Evolutionary conservation across 441 rosid genomes (phyloP).

Genomic region (Flueggea neowawraea): DNA sequence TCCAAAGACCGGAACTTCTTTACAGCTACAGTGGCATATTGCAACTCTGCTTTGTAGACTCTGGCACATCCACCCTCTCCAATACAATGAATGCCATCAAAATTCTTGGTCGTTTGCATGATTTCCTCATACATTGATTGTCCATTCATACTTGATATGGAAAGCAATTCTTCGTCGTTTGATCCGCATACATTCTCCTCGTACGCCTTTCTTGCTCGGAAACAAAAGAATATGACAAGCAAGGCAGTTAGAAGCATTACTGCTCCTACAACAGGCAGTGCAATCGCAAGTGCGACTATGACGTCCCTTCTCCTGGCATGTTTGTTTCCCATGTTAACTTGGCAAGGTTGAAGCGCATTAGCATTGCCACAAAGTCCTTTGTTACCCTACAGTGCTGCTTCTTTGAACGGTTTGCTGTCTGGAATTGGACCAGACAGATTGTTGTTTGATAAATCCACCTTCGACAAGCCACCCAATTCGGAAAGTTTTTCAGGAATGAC

Average conservation of each 20-base stretch:
- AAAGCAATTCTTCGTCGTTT: background rate
- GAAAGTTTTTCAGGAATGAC: slow-evolving; percentile 7
- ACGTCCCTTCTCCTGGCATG: background rate
- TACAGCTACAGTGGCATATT: slow-evolving; percentile 15
- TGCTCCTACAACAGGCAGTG: slow-evolving; percentile 16
- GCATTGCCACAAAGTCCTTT: slow-evolving; percentile 28
- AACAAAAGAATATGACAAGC: background rate
- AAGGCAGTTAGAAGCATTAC: background rate
- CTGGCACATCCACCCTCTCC: slow-evolving; percentile 25
- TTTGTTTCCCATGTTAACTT: background rate
- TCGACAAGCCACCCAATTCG: background rate
- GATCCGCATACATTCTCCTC: background rate
- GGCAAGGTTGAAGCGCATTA: slow-evolving; percentile 11
- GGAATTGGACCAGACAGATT: slow-evolving; percentile 31
- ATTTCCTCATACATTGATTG: slow-evolving; percentile 21
- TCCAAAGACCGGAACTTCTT: slow-evolving; percentile 18
- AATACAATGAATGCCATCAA: slow-evolving; percentile 20
- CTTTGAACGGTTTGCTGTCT: slow-evolving; percentile 22
- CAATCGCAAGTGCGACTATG: background rate
- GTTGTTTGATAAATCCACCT: slow-evolving; percentile 30
- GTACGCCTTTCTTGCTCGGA: background rate
- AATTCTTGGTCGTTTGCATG: slow-evolving; percentile 17
- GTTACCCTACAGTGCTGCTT: slow-evolving; percentile 29
- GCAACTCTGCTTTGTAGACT: slow-evolving; percentile 26
- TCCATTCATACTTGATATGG: slow-evolving; percentile 5